Conservation (phyloP, 495 filamentous ascomycete species). For the Achaetomiella virescens region DNA sequence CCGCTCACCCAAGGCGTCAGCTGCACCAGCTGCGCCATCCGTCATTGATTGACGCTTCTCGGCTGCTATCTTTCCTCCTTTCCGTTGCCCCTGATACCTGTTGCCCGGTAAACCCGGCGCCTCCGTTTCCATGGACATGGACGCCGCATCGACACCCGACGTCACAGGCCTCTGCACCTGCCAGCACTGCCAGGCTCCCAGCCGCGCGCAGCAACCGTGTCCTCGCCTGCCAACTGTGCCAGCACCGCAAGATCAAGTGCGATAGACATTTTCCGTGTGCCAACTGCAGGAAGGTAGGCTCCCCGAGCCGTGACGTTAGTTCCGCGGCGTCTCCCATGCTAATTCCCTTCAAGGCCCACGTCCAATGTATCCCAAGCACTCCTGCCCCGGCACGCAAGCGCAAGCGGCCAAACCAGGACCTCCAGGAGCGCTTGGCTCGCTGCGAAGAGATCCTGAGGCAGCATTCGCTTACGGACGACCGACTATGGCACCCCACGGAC, state of each 20-base stretch:
- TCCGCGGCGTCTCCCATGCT: neutral
- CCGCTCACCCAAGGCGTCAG: too few species aligned
- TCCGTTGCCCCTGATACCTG: neutral
- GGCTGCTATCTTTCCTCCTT: neutral
- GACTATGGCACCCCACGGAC: slow-evolving; percentile 34
- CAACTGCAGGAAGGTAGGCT: slow-evolving; percentile 51
- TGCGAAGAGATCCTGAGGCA: slow-evolving; percentile 44
- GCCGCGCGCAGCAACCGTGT: slow-evolving; percentile 22
- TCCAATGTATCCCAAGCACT: slow-evolving; percentile 42
- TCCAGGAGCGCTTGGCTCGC: slow-evolving; percentile 43
- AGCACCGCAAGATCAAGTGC: slow-evolving; percentile 64
- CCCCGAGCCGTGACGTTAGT: neutral
- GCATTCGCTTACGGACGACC: slow-evolving; percentile 31
- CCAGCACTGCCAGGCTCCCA: neutral
- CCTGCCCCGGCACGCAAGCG: slow-evolving; percentile 45
- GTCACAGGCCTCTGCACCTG: neutral
- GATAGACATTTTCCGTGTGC: slow-evolving; percentile 60
- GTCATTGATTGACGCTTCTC: neutral
- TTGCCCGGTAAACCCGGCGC: neutral
- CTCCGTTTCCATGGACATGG: neutral
- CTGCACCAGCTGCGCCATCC: too few species aligned
- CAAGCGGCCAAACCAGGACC: slow-evolving; percentile 41
- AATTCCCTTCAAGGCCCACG: slow-evolving; percentile 32
- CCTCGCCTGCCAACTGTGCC: slow-evolving; percentile 46
- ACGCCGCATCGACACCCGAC: slow-evolving; percentile 1